Evolutionary conservation across 1,139 yeast species (phyloP).

Genomic region (Blastobotrys petasosporus): DNA sequence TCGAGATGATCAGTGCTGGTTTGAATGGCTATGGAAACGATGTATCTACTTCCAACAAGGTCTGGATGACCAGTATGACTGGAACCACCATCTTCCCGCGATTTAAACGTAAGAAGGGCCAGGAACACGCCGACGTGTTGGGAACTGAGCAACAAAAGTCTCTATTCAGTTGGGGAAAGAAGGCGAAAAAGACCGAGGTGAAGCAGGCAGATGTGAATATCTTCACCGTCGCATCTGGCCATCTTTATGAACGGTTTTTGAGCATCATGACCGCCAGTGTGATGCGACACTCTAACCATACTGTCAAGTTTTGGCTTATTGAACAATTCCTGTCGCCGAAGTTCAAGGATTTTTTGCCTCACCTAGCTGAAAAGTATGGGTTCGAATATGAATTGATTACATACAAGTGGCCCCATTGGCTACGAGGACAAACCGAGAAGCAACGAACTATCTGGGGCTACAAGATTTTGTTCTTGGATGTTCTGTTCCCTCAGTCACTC

Average conservation of each 20-base stretch:
- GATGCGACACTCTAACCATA: conserved; percentile 50
- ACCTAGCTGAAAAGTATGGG: conserved; percentile 50
- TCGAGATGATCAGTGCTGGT: conserved; percentile 36
- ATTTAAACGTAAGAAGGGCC: conserved; percentile 41
- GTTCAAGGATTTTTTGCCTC: conserved; percentile 55
- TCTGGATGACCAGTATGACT: conserved; percentile 33
- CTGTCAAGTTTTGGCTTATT: conserved; percentile 81
- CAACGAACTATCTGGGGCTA: conserved; percentile 85
- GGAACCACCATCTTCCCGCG: conserved; percentile 47
- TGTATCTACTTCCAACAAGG: conserved; percentile 7
- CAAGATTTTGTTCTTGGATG: conserved; percentile 80
- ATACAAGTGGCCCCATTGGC: conserved; percentile 91
- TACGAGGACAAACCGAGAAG: conserved; percentile 67
- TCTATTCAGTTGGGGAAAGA: conserved; percentile 7
- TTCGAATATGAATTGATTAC: conserved; percentile 68
- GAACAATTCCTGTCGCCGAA: conserved; percentile 72
- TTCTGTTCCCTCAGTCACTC: conserved; percentile 72
- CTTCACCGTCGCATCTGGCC: conserved; percentile 79
- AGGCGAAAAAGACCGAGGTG: conserved; percentile 10
- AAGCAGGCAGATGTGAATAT: conserved; percentile 62
- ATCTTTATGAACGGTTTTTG: conserved; percentile 63
- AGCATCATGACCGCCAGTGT: conserved; percentile 79
- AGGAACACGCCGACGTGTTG: conserved; percentile 37
- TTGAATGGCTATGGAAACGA: conserved; percentile 29
- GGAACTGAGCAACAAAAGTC: conserved; percentile 16